Base-by-base conservation (phyloP, 441 rosid species). In the Euphorbia schlechtendalii region DNA sequence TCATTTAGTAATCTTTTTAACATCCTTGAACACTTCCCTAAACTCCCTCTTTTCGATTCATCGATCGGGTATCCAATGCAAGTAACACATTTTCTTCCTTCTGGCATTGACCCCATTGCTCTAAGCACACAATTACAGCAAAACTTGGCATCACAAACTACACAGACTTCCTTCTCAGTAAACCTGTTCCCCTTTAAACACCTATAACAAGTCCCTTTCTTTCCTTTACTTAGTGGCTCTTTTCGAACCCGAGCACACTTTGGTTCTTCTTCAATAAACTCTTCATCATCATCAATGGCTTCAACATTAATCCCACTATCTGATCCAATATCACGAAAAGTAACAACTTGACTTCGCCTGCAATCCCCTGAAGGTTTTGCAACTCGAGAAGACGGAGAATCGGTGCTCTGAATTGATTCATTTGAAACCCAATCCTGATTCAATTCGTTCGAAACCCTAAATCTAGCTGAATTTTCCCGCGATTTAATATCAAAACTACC, bases 101-200 rank as follows among this genome's bases (percentile, higher is more conserved):
- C 96, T 5, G 99, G 96, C 99, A 93, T 83, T 2, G 96, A 87
- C 11, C 99, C 99, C 97, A 93, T 90, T n/a, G 99, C 97, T 68
- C 99, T 77, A 74, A 93, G 89, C 51, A 93, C 93, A 46, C 96
- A 93, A 69, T 74, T 84, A 49, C 83, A 69, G 60, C 99, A 93
- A 73, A 84, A 93, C 71, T 89, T 93, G 4, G 97, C 89, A 74
- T 86, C 93, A 34, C 97, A 93, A 61, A 93, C 99, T 71, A 89
- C 71, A 76, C 99, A 93, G 10, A 83, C 87, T 82, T 90, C 99
- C 78, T 93, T 90, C 77, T 84, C 96, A 0, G 99, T 90, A 71
- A 93, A 87, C 72, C 90, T 57, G 63, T 67, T 84, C 57, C 99
- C 96, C 69, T 84, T 90, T 40, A 82, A 82, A 73, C 99, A 93